Evolutionary conservation across 768 basidiomycete genomes (phyloP).

Genomic region (Kwoniella sp.): DNA sequence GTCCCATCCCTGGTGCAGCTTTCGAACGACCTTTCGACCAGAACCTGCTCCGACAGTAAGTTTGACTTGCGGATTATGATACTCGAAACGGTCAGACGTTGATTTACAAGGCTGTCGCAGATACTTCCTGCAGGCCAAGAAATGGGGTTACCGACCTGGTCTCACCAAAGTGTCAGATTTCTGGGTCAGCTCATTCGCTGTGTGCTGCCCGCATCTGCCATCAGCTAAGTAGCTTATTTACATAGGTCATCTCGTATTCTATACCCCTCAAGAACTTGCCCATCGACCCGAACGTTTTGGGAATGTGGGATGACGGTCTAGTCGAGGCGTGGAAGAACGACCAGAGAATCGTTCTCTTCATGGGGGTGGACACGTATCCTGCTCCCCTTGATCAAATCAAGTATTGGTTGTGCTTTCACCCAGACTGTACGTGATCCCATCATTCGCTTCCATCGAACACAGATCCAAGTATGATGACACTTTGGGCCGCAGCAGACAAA

Average conservation of each 20-base stretch:
- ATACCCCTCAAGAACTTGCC: constrained; percentile 37
- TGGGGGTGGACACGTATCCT: constrained; percentile 30
- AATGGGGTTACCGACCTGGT: constrained; percentile 38
- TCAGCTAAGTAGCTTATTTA: constrained; percentile 3
- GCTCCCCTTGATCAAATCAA: constrained; percentile 22
- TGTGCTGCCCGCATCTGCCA: neutral
- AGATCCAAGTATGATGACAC: too few species aligned
- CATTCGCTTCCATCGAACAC: neutral
- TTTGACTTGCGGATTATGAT: neutral
- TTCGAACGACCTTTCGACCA: neutral
- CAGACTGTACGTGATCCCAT: constrained; percentile 29
- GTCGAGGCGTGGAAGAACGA: constrained; percentile 38
- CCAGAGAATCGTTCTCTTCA: constrained; percentile 31
- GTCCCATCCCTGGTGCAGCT: neutral
- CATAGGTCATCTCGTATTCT: constrained; percentile 37
- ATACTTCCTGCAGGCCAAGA: constrained; percentile 34
- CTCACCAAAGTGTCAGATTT: constrained; percentile 37
- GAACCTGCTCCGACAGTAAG: neutral
- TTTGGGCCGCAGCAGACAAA: constrained; percentile 36
- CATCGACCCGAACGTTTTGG: constrained; percentile 39
- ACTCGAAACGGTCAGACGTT: neutral
- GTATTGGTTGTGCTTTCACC: constrained; percentile 29
- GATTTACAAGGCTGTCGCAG: constrained; percentile 9
- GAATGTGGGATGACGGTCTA: constrained; percentile 46
- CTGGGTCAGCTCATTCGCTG: constrained; percentile 26